Evolutionary conservation across 192 early-diverging fungal genomes (phyloP).

Genomic region (Backusella liffmaniae): DNA sequence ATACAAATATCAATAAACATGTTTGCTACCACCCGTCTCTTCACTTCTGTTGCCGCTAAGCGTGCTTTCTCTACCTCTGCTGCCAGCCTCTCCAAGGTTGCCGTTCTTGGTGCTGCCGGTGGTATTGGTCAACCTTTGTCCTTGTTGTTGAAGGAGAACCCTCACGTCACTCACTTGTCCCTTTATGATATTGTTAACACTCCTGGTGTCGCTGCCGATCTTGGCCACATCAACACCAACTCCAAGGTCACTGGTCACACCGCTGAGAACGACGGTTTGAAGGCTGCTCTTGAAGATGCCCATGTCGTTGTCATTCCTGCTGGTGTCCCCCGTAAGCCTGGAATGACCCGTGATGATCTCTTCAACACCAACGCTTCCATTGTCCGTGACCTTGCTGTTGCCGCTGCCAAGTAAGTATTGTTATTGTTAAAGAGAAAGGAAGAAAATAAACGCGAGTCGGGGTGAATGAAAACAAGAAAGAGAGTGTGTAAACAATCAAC

Average conservation of each 20-base stretch:
- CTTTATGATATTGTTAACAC: conserved; percentile 98
- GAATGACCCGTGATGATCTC: conserved; percentile 98
- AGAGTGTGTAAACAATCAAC: background rate
- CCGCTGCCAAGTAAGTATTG: conserved; percentile 72
- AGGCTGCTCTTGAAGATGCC: conserved; percentile 28
- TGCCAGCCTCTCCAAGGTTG: conserved; percentile 42
- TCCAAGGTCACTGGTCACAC: conserved; percentile 72
- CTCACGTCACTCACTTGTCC: conserved; percentile 80
- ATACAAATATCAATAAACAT: conserved; percentile 4
- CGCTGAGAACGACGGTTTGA: conserved; percentile 56
- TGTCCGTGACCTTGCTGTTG: conserved; percentile 78
- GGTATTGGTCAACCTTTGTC: conserved; percentile 99
- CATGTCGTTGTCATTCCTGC: conserved; percentile 88
- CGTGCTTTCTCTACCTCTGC: conserved; percentile 34
- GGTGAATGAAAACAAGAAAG: background rate
- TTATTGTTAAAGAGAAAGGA: conserved; percentile 24
- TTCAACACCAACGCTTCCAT: conserved; percentile 98
- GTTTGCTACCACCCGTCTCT: conserved; percentile 30
- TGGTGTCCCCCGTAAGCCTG: conserved; percentile 98
- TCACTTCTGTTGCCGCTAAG: conserved; percentile 29
- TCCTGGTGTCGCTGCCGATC: conserved; percentile 95
- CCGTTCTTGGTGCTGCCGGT: conserved; percentile 77
- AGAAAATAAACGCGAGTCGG: background rate
- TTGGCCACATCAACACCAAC: conserved; percentile 89
- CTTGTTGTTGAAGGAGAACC: conserved; percentile 91